Percentiles rank a stretch among this genome's conserved stretches.
Conservation (phyloP, 306 rosid genomes). For the Dalbergia cultrata region DNA sequence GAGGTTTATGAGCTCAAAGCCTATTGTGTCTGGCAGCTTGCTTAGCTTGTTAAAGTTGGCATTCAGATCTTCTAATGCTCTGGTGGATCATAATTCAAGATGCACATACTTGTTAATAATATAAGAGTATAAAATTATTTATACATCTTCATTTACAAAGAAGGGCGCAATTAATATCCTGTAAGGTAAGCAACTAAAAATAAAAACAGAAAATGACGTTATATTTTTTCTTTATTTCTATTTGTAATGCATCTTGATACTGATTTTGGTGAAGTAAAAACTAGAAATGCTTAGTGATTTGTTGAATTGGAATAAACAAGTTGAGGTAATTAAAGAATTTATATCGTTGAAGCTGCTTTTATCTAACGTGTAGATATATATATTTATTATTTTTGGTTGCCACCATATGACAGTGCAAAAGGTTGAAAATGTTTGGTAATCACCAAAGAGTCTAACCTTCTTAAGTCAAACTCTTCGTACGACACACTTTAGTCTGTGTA, state of each 20-base stretch:
- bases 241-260: not conserved
- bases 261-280: constrained; percentile 1
- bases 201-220: not conserved
- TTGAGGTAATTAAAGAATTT: not conserved
- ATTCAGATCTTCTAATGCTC: constrained; percentile 84
- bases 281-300: not conserved
- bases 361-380: not conserved
- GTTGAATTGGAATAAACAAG: not conserved
- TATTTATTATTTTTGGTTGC: not conserved
- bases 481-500: not conserved
- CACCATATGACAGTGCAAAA: not conserved
- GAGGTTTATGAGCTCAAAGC: constrained; percentile 74
- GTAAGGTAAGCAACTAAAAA: not conserved
- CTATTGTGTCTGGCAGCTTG: constrained; percentile 77
- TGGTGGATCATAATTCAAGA: constrained; percentile 34
- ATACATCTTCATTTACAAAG: no score
- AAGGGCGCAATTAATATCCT: not conserved
- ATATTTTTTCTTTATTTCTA: not conserved
- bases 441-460: not conserved
- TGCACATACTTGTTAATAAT: constrained; percentile 25
- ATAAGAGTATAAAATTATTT: no score
- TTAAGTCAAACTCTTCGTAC: not conserved
- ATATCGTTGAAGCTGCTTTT: not conserved
- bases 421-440: constrained; percentile 6
- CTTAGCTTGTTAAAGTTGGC: constrained; percentile 87